Base-by-base conservation (phyloP, 768 basidiomycete species). In the Ramaria rubella region DNA sequence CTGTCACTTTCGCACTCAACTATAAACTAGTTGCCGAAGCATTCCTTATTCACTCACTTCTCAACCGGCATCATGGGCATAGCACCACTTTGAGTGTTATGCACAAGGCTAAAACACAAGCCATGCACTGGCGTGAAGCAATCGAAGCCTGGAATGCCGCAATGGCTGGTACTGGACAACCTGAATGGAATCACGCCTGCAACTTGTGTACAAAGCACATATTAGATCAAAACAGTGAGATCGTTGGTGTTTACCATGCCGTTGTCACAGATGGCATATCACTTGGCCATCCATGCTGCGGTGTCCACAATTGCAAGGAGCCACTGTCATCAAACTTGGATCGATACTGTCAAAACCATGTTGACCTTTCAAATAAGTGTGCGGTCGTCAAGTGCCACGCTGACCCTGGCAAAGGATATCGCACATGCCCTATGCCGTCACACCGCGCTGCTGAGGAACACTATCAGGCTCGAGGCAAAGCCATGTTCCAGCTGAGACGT, bases 401-500 rank as follows among this genome's bases (percentile, higher is more conserved):
- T 21, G 23, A 48, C 29, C 54, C 50, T 19, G 42, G 48, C 6
- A 46, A 23, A 1, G 62, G 60, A 5, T 52, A 5, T 42, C 52
- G 57, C 21, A 67, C 69, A 4, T 71, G 67, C 51, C 9, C 44
- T 7, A 27, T 45, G 29, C 44, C 59, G 4, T 60, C 60, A 5
- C 70, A 72, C 54, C 64, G 59, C 15, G 30, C 31, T 12, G 48
- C 64, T 7, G 68, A 70, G 55, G 29, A 51, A 3, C 33, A 59
- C 45, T 58, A 65, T 29, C 51, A 58, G 19, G 42, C 34, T 19
- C 58, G 46, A 19, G 62, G 61, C 5, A 58, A 58, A 26, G 66
- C n/a, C 67, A 63, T 64, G 61, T 71, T 72, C 49, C 65, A 68
- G 30, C 64, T n/a, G n/a, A n/a, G n/a, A 70, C 2, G 65, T 68